Evolutionary conservation across 2,329 filamentous ascomycete genomes (phyloP).

Genomic region (Fusarium paranaense): DNA sequence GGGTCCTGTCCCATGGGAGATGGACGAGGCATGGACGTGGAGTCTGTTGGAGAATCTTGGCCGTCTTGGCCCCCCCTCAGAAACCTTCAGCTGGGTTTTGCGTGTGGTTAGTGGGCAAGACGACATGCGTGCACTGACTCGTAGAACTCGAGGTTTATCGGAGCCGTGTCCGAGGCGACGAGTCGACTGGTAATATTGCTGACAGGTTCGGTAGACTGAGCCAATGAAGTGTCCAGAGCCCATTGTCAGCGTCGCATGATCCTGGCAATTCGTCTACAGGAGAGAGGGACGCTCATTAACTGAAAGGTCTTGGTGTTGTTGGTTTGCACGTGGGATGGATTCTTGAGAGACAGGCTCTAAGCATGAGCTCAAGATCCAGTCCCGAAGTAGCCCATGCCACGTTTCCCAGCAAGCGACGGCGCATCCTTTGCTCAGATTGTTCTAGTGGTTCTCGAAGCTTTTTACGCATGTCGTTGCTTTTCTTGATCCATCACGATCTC

Average conservation of each 20-base stretch:
- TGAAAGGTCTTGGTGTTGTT: not conserved
- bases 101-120: not conserved
- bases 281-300: not conserved
- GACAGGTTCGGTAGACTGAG: not conserved
- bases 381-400: slow-evolving; percentile 11
- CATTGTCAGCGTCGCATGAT: not conserved
- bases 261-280: not conserved
- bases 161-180: not conserved
- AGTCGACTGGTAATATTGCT: not conserved
- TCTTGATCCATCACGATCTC: not conserved
- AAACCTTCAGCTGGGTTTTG: not conserved
- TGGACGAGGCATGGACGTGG: not conserved
- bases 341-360: slow-evolving; percentile 14
- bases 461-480: slow-evolving; percentile 7
- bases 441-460: slow-evolving; percentile 1
- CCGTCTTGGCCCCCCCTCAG: not conserved
- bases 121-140: slow-evolving; percentile 4
- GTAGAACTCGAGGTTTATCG: not conserved
- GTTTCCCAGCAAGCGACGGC: slow-evolving; percentile 6
- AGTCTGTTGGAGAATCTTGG: not conserved
- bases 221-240: not conserved
- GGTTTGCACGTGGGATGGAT: slow-evolving; percentile 25
- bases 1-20: not conserved
- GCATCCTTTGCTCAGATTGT: not conserved
- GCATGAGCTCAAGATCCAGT: slow-evolving; percentile 37